A percentile compares a stretch with the other conserved stretches of the same genome.
These are phyloP conservation scores for Xylariales sp. DNA, from an alignment of 2,329 filamentous ascomycete genomes.

Conservation along the genomic window DNA sequence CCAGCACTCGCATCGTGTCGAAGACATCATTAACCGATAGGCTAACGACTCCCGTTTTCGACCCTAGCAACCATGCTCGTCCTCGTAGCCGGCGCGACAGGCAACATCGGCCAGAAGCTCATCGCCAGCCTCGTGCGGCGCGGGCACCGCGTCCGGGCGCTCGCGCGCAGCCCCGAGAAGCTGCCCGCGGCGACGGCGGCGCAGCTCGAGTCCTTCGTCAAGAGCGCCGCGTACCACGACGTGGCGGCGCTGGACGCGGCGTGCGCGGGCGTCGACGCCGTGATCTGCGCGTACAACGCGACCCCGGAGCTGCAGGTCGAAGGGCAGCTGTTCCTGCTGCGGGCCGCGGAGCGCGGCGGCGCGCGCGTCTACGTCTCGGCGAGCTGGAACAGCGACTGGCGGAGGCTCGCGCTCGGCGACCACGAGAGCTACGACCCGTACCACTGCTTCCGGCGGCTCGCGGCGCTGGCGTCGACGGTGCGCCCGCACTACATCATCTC, in stretches of 20 bases:
- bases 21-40: neutral
- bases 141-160: conserved; percentile 52
- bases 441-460: conserved; percentile 51
- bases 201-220: conserved; percentile 48
- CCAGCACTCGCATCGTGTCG: no score
- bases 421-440: conserved; percentile 51
- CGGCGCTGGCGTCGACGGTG: conserved; percentile 45
- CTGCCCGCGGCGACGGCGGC: conserved; percentile 37
- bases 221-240: conserved; percentile 44
- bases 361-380: conserved; percentile 43
- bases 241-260: conserved; percentile 50
- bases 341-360: conserved; percentile 52
- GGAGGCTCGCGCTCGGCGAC: conserved; percentile 43
- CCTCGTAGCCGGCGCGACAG: conserved; percentile 53
- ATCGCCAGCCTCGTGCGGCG: conserved; percentile 42
- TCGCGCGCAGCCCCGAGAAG: conserved; percentile 49
- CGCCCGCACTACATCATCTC: conserved; percentile 44
- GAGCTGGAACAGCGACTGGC: conserved; percentile 39
- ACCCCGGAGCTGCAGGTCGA: conserved; percentile 48
- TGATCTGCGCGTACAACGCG: conserved; percentile 50
- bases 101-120: conserved; percentile 51
- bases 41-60: neutral
- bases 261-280: conserved; percentile 50
- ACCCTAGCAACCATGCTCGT: conserved; percentile 47
- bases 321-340: conserved; percentile 51